Evolutionary conservation across 768 basidiomycete genomes (phyloP).

Genomic region (Guyanaporus albipodus): DNA sequence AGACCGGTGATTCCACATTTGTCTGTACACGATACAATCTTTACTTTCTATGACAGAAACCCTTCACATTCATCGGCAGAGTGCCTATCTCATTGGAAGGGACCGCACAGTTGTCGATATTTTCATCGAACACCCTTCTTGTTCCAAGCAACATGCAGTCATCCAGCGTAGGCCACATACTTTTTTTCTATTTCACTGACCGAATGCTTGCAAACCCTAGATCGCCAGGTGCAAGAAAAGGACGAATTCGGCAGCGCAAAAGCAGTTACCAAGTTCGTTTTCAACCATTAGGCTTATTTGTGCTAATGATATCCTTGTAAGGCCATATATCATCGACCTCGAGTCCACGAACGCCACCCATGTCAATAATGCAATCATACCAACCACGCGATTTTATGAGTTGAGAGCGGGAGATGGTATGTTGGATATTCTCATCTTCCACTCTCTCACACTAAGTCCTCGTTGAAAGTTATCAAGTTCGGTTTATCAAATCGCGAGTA

Average conservation of each 20-base stretch:
- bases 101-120: conserved; percentile 86
- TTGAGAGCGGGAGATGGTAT: conserved; percentile 73
- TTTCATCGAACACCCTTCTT: conserved; percentile 90
- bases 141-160: conserved; percentile 97
- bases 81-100: conserved; percentile 89
- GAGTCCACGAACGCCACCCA: conserved; percentile 97
- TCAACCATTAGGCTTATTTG: not conserved
- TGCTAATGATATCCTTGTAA: conserved; percentile 30
- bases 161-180: conserved; percentile 68
- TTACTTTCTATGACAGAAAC: conserved; percentile 51
- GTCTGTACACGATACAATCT: not conserved
- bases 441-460: conserved; percentile 7
- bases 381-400: conserved; percentile 84
- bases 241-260: conserved; percentile 83
- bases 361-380: conserved; percentile 85
- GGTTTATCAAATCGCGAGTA: conserved; percentile 80
- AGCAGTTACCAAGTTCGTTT: conserved; percentile 74
- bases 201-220: conserved; percentile 33
- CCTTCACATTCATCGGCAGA: conserved; percentile 90
- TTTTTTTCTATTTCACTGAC: conserved; percentile 2
- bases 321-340: conserved; percentile 95
- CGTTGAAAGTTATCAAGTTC: conserved; percentile 71
- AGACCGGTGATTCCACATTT: conserved; percentile 65
- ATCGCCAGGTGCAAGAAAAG: conserved; percentile 80
- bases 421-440: conserved; percentile 21